Percentiles rank a stretch among this genome's conserved stretches.
Evolutionary conservation across 1,284 basidiomycete species (phyloP).

Genomic region (Cutaneotrichosporon sp.): DNA sequence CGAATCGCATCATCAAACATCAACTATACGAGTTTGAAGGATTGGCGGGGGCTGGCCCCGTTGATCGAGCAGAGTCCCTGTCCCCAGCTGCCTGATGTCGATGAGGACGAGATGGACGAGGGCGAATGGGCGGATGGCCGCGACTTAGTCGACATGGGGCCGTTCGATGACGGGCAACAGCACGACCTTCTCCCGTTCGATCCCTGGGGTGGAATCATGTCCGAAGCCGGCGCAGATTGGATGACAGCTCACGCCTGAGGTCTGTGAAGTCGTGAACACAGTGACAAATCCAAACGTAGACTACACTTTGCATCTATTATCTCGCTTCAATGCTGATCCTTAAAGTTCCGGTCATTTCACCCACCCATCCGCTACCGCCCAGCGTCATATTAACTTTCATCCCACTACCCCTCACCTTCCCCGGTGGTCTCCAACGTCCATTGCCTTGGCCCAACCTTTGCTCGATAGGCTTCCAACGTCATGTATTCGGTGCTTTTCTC

Average conservation of each 20-base stretch:
- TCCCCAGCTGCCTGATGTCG: background rate
- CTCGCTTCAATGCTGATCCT: too few relatives aligned
- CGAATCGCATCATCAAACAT: background rate
- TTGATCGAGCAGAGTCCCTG: background rate
- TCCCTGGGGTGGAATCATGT: background rate
- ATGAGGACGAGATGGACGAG: background rate
- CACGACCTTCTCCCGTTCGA: background rate
- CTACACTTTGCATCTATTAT: too few relatives aligned
- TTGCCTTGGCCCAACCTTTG: too few relatives aligned
- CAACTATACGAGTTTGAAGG: background rate
- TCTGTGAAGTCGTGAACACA: too few relatives aligned
- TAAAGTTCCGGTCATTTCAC: too few relatives aligned
- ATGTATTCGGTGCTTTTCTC: too few relatives aligned
- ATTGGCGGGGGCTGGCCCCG: background rate
- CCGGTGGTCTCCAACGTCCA: too few relatives aligned
- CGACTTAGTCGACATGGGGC: background rate
- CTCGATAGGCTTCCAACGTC: too few relatives aligned
- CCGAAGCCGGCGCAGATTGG: background rate
- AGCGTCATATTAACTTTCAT: too few relatives aligned
- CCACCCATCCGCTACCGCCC: too few relatives aligned
- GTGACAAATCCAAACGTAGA: too few relatives aligned
- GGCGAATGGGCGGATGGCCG: background rate
- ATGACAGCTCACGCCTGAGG: background rate
- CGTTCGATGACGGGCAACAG: background rate
- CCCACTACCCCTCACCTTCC: too few relatives aligned